Evolutionary conservation across 2,329 filamentous ascomycete genomes (phyloP), one percentile per base, ranked within the genome.

Genomic region (Aspergillus bombycis): DNA sequence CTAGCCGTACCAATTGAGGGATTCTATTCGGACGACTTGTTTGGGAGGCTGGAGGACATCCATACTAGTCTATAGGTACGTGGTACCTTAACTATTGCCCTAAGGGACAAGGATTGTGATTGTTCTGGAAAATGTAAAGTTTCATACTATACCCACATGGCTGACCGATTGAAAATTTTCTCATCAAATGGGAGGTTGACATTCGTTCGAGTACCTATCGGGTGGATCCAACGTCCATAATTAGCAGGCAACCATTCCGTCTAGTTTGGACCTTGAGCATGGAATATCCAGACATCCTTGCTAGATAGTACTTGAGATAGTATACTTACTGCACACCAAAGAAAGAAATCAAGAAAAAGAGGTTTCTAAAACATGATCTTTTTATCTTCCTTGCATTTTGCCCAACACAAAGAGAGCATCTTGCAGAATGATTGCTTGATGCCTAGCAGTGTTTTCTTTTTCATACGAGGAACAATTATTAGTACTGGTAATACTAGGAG

Each of bases 81-180:
- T 14, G 14, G 48, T 53, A 53, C 28, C 28, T 54, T 34, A 36
- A 54, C 19, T 21, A 36, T 36, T 54, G 28, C 30, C 52, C 52
- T 55, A 55, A 38, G 52, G 23, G n/a, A 55, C 52, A 55, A 38
- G 52, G 52, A 55, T 55, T 55, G 34, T 55, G 52, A 55, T 55
- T 36, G 32, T 55, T 55, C 52, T 55, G 52, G 52, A 55, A 55
- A 38, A 55, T 55, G 52, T 26, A 55, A 55, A 55, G 52, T 55
- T 55, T 55, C 11, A 38, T 38, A 55, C 52, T 38, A 55, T 55
- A 38, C 52, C 52, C 52, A 55, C 52, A 55, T 55, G 52, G 52
- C 52, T 55, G 52, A 55, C 52, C 52, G 52, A 38, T 36, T 55
- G 52, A 38, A 55, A 55, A 38, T 55, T 36, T 55, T 55, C 52